Base-by-base conservation (phyloP, 2,329 filamentous ascomycete species). In the Ophiostoma montium region DNA sequence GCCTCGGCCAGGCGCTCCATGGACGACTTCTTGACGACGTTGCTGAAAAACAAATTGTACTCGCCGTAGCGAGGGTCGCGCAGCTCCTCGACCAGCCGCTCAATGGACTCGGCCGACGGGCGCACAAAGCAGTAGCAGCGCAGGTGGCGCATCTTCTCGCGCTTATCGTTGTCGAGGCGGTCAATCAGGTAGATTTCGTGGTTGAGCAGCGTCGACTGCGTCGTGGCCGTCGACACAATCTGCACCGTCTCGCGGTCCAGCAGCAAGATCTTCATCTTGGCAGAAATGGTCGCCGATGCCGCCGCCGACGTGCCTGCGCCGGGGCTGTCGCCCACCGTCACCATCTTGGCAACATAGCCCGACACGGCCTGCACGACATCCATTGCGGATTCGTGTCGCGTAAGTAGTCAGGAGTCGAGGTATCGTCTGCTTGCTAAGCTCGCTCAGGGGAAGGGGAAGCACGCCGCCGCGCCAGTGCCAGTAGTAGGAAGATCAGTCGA, bases 141-240 rank as follows among this genome's bases (percentile, higher is more conserved):
- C 47, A 98, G 74, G 69, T 98, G 92, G 54, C 92, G 84, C 92
- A 98, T 96, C 73, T 94, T 95, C 69, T 98, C 94, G 44, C 92
- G 79, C 54, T 81, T 80, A 52, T 77, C 70, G 58, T 95, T 96
- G 63, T 96, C 92, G 50, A 98, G 71, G 52, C 92, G 87, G 66
- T 98, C 92, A 60, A 94, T 95, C 53, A 98, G 85, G 67, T 95
- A 98, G 57, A 98, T 86, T 68, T 96, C 90, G 69, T 98, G 88
- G 61, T 86, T 95, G 54, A 98, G 80, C 18, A 98, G 78, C 35
- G 87, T 80, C 27, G 92, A 98, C 64, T 98, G 94, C 2, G 92
- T 96, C 53, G 90, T 90, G 49, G 92, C 89, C 5, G 89, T 94
- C 10, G 94, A 98, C 18, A 95, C 80, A 57, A 96, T 94, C 15